phyloP scores from a whole-genome alignment of 1,284 basidiomycete genomes.

The Athelia psychrophila region DNA sequence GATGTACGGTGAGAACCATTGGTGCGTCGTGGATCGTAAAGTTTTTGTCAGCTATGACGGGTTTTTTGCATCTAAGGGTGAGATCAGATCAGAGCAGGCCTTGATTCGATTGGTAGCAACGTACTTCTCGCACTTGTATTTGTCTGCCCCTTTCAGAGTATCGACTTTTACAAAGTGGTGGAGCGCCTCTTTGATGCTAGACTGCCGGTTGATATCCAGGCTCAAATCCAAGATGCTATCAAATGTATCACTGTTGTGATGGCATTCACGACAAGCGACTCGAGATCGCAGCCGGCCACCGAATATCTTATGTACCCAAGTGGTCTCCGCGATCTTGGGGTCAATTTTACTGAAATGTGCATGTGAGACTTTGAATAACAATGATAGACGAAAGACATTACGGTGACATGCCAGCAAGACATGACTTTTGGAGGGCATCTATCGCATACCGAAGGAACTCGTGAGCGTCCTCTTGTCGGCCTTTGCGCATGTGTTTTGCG shows the following conservation, averaged over 20 bases:
- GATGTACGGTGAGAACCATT: slow-evolving; percentile 89
- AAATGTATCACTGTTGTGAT: slow-evolving; percentile 92
- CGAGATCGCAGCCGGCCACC: slow-evolving; percentile 91
- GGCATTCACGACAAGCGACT: slow-evolving; percentile 86
- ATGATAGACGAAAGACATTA: slow-evolving; percentile 34
- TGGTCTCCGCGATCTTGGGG: slow-evolving; percentile 80
- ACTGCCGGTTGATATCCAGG: slow-evolving; percentile 75
- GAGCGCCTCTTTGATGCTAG: slow-evolving; percentile 73
- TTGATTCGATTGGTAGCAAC: slow-evolving; percentile 24
- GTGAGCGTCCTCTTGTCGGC: slow-evolving; percentile 97
- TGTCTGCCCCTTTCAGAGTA: slow-evolving; percentile 85
- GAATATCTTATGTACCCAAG: slow-evolving; percentile 94
- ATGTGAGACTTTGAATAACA: neutral
- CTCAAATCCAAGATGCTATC: slow-evolving; percentile 94
- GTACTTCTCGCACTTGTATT: slow-evolving; percentile 98
- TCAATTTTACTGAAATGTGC: slow-evolving; percentile 66
- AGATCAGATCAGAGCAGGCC: slow-evolving; percentile 5
- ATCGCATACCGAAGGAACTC: slow-evolving; percentile 96
- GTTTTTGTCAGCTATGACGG: slow-evolving; percentile 84
- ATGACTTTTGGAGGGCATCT: slow-evolving; percentile 88
- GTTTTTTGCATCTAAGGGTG: slow-evolving; percentile 75
- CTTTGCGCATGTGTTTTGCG: slow-evolving; percentile 86
- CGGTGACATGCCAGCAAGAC: slow-evolving; percentile 72
- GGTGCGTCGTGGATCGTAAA: slow-evolving; percentile 91
- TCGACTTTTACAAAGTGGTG: slow-evolving; percentile 84